phyloP scores from a whole-genome alignment of 192 early-diverging fungal genomes.

The Thoreauomyces humboldtii region DNA sequence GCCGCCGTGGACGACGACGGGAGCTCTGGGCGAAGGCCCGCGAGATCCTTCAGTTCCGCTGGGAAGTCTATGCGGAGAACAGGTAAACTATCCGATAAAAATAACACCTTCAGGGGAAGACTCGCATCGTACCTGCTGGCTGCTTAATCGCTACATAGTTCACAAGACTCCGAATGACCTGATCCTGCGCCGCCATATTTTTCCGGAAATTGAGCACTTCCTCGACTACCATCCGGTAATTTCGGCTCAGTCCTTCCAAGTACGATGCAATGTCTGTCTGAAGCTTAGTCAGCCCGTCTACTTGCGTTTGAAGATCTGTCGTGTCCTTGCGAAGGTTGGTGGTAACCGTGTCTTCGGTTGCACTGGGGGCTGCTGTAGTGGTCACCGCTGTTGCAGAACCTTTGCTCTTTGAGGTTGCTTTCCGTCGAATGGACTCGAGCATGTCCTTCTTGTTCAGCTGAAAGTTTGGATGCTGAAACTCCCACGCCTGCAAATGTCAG shows the following conservation, averaged over 20 bases:
- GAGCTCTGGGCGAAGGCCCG: conserved; percentile 6
- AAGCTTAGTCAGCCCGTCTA: conserved; percentile 22
- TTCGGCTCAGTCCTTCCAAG: conserved; percentile 22
- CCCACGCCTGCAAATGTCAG: conserved; percentile 63
- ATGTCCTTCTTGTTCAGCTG: conserved; percentile 68
- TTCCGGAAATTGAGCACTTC: conserved; percentile 30
- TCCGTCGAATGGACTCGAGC: conserved; percentile 69
- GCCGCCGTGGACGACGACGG: background rate
- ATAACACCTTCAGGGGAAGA: no score
- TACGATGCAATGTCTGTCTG: conserved; percentile 31
- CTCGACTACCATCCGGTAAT: conserved; percentile 31
- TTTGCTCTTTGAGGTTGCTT: conserved; percentile 30
- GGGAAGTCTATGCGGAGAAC: no score
- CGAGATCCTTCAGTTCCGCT: no score
- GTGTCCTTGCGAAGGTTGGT: conserved; percentile 18
- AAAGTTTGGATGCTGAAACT: conserved; percentile 85
- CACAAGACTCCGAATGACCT: conserved; percentile 29
- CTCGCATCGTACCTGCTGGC: conserved; percentile 20
- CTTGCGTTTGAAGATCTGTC: conserved; percentile 29
- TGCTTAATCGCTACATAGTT: conserved; percentile 36
- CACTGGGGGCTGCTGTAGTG: background rate
- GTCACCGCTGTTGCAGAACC: background rate
- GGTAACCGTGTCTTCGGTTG: background rate
- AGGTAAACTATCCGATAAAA: no score
- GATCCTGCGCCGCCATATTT: conserved; percentile 27